Evolutionary conservation across 1,284 basidiomycete species (phyloP).

Genomic region (Boletellus dicymbophilus): DNA sequence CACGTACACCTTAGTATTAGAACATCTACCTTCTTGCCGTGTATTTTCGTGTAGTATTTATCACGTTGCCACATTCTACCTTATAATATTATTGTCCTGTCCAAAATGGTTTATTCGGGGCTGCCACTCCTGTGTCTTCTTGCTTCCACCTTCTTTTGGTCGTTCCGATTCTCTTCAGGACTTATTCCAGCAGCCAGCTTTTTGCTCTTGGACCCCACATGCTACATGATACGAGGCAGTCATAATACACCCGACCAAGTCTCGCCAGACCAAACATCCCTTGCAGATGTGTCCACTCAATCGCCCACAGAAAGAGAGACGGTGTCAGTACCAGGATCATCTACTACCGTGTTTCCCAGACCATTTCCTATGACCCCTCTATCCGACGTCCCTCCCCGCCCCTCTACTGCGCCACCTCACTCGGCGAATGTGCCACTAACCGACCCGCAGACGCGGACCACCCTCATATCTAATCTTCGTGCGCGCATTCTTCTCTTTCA

Average conservation of each 20-base stretch:
- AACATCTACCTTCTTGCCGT: constrained; percentile 10
- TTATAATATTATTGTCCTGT: too few species aligned
- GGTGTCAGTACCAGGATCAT: constrained; percentile 7
- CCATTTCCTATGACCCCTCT: constrained; percentile 9
- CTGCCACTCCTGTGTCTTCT: neutral
- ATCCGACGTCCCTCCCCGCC: constrained; percentile 26
- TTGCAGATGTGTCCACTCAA: constrained; percentile 22
- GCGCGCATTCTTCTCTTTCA: constrained; percentile 35
- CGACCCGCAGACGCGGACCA: constrained; percentile 22
- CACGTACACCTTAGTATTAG: constrained; percentile 18
- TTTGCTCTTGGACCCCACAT: constrained; percentile 18
- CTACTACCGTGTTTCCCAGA: constrained; percentile 3
- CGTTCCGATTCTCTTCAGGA: neutral
- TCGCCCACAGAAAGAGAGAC: constrained; percentile 12
- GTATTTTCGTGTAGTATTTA: constrained; percentile 23
- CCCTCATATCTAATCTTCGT: constrained; percentile 31
- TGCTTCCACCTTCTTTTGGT: neutral
- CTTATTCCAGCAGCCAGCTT: neutral
- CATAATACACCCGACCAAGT: constrained; percentile 11
- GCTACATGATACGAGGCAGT: constrained; percentile 34
- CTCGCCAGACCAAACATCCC: constrained; percentile 16
- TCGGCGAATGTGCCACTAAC: constrained; percentile 15
- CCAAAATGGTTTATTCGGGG: too few species aligned
- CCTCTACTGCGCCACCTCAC: constrained; percentile 33
- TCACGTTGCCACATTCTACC: constrained; percentile 8